Evolutionary conservation across 169 alveolate species (phyloP).

Genomic region (Theileria parva): DNA sequence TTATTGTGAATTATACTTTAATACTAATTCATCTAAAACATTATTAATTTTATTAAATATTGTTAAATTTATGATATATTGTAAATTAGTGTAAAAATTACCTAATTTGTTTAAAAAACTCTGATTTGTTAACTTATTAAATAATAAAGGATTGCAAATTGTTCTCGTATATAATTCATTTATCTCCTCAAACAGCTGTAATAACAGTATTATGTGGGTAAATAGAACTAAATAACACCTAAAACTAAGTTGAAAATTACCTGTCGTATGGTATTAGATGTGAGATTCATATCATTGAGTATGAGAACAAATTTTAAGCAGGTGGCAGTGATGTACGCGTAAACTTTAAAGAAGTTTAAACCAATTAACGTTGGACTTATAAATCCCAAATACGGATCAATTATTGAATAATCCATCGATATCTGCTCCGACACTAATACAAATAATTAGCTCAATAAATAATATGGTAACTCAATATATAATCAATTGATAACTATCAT

Average conservation of each 20-base stretch:
- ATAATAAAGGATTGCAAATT: constrained; percentile 63
- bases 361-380: constrained; percentile 59
- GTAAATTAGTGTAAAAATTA: not conserved
- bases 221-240: too few relatives aligned
- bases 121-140: constrained; percentile 32
- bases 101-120: constrained; percentile 25
- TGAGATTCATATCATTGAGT: constrained; percentile 16
- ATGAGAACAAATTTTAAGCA: constrained; percentile 60
- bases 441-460: not conserved
- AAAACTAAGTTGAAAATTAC: too few relatives aligned
- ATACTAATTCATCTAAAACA: not conserved
- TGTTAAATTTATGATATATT: not conserved
- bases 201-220: not conserved
- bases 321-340: constrained; percentile 64
- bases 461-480: too few relatives aligned
- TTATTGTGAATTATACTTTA: not conserved
- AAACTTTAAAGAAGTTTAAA: constrained; percentile 39
- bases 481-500: not conserved
- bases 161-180: constrained; percentile 32
- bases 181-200: constrained; percentile 54
- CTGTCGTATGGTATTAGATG: too few relatives aligned
- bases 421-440: constrained; percentile 46
- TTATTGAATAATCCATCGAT: constrained; percentile 3
- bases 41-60: not conserved
- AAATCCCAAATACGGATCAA: constrained; percentile 66